A percentile compares a stretch with the other conserved stretches of the same genome.
Conservation (phyloP, 768 basidiomycete genomes). For the Artomyces pyxidatus region DNA sequence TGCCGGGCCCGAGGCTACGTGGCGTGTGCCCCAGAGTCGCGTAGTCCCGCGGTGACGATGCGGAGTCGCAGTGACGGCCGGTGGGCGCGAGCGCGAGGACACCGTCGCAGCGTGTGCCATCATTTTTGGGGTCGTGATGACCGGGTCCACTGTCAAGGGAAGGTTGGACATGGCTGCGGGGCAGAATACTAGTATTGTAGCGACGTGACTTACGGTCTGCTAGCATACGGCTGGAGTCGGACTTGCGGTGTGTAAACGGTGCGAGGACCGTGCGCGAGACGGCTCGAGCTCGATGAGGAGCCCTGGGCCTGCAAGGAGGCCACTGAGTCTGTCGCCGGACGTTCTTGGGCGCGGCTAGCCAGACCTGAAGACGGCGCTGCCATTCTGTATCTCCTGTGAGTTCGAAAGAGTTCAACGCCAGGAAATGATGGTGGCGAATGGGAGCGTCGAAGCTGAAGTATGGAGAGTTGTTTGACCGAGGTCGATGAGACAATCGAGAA, state of each 20-base stretch:
- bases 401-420: too few species aligned
- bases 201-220: conserved; percentile 62
- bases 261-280: conserved; percentile 69
- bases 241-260: conserved; percentile 54
- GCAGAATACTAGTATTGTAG: too few species aligned
- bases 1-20: conserved; percentile 54
- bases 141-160: conserved; percentile 58
- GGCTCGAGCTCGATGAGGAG: conserved; percentile 7
- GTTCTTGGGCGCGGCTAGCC: too few species aligned
- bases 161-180: too few species aligned
- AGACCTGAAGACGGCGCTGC: conserved; percentile 20
- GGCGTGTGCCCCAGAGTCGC: conserved; percentile 75
- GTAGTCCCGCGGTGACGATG: conserved; percentile 44
- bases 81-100: conserved; percentile 47
- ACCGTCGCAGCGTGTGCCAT: conserved; percentile 61
- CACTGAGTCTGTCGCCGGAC: conserved; percentile 33
- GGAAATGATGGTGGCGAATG: too few species aligned
- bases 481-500: too few species aligned
- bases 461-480: background rate
- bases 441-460: background rate
- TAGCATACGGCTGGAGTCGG: conserved; percentile 63
- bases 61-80: conserved; percentile 25
- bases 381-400: too few species aligned
- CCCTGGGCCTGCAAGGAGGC: conserved; percentile 17
- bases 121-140: conserved; percentile 85